A percentile compares a stretch with the other conserved stretches of the same genome.
phyloP scores from a whole-genome alignment of 192 early-diverging fungal genomes.

The Rhizophagus clarus region DNA sequence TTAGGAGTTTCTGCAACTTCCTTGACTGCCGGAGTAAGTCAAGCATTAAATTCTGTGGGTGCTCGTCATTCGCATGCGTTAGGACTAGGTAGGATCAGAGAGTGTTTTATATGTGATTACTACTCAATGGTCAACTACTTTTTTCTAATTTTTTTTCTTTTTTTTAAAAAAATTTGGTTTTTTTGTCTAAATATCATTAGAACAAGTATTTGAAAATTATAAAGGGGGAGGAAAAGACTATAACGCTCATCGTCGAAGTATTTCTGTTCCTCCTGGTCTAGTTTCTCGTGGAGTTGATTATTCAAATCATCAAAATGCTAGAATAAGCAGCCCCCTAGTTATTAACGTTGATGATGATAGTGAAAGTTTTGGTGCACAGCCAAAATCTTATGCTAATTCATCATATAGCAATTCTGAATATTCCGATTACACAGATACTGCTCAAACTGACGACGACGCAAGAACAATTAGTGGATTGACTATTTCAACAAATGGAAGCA shows the following conservation, averaged over 20 bases:
- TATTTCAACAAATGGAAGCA: conserved; percentile 15
- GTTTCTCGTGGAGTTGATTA: neutral
- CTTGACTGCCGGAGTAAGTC: conserved; percentile 33
- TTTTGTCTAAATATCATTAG: neutral
- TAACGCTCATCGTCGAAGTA: conserved; percentile 23
- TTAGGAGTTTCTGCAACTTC: conserved; percentile 9
- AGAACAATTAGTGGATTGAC: conserved; percentile 18
- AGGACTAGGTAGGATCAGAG: conserved; percentile 35
- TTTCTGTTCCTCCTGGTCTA: conserved; percentile 2
- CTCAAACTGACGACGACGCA: conserved; percentile 4
- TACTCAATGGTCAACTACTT: neutral
- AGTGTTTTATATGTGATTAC: neutral
- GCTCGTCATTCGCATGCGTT: conserved; percentile 44
- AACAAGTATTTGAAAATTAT: conserved; percentile 32
- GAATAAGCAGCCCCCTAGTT: conserved; percentile 32
- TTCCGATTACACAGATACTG: conserved; percentile 22
- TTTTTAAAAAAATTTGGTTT: neutral
- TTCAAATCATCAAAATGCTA: conserved; percentile 16
- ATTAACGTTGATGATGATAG: conserved; percentile 30
- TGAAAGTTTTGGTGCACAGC: conserved; percentile 24
- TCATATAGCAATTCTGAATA: conserved; percentile 31
- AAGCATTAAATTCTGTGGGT: conserved; percentile 39
- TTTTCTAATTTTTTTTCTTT: neutral
- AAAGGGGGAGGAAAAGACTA: neutral
- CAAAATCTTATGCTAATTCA: conserved; percentile 32